Percentiles rank a stretch among this genome's conserved stretches.
Evolutionary conservation across 331 rosid genomes (phyloP).

Genomic region (Spiraea crenata): DNA sequence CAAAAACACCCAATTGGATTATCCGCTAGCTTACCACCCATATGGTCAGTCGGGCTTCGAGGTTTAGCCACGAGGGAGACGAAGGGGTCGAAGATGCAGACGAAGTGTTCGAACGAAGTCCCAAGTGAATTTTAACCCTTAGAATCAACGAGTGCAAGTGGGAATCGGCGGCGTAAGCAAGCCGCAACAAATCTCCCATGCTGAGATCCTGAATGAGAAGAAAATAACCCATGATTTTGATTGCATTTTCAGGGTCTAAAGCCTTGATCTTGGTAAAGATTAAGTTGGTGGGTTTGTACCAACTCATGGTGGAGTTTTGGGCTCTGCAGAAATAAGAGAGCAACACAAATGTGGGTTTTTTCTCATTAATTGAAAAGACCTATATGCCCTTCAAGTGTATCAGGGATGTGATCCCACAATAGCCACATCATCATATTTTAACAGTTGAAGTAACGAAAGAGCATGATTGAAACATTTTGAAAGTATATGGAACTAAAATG

Average conservation of each 20-base stretch:
- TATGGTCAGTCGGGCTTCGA: slow-evolving; percentile 53
- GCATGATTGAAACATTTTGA: no score
- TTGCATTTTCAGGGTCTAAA: slow-evolving; percentile 61
- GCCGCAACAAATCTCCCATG: slow-evolving; percentile 41
- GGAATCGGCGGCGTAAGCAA: slow-evolving; percentile 43
- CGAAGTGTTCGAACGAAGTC: slow-evolving; percentile 32
- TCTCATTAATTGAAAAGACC: no score
- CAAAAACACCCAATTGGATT: no score
- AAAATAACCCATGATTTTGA: slow-evolving; percentile 56
- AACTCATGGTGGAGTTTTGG: slow-evolving; percentile 51
- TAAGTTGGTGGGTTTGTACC: slow-evolving; percentile 42
- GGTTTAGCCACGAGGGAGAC: slow-evolving; percentile 64
- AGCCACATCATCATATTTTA: no score
- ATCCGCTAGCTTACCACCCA: no score
- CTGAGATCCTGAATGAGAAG: slow-evolving; percentile 48
- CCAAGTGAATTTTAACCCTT: slow-evolving; percentile 41
- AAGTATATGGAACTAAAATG: no score
- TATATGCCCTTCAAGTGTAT: no score
- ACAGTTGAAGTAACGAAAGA: no score
- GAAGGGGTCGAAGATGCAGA: slow-evolving; percentile 37
- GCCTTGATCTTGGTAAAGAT: slow-evolving; percentile 45
- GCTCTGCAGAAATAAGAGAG: no score
- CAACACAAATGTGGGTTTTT: background rate
- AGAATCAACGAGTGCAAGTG: slow-evolving; percentile 38
- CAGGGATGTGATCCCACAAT: no score